Evolutionary conservation across 139 green algal genomes (phyloP), one percentile per base, ranked within the genome.

Genomic region (Mesotaenium endlicherianum): DNA sequence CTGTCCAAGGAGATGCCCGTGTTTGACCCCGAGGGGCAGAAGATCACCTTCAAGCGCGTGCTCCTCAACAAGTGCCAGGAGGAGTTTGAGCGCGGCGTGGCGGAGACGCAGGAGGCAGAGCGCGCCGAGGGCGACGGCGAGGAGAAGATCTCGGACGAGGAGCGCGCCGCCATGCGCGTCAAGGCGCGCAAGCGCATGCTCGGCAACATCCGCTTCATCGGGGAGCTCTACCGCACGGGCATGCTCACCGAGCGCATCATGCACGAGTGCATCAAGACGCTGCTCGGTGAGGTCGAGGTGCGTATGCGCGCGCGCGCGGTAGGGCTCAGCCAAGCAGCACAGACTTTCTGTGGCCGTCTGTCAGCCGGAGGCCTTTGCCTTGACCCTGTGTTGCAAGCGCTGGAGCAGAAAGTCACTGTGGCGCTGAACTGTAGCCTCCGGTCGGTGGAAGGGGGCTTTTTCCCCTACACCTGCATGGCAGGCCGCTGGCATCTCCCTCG

Each of bases 41-140:
- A 93, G 86, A 89, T 97, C 41, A 93, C 94, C 49, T 98, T 98
- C 89, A 91, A 95, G 67, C 90, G 94, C 49, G 84, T 96, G 70
- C 91, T 99, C 86, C 90, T 99, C 1, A 98, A 97, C 92, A 99
- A 98, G 93, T 99, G 96, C 89, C 96, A 99, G 92, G 92, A 95
- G 75, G 95, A 98, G 92, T 98, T 97, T 90, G 93, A 87, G 79
- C 30, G 77, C 3, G 49, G 69, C 8, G 71, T 85, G 16, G 36
- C 26, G 39, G 42, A 85, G 64, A 26, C 83, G 57, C 5, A 58
- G 55, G 88, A 75, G 2, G 79, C 59, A 1, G 79, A 87, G 80
- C 43, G 85, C 74, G 40, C 85, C 36, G 26, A 75, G 47, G 64
- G 78, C 57, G 57, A 77, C n/a, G 45, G 30, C 20, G 81, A 87